These are phyloP conservation scores for Plenodomus lindquistii DNA, from an alignment of 2,329 filamentous ascomycete species.

Conservation along the genomic window DNA sequence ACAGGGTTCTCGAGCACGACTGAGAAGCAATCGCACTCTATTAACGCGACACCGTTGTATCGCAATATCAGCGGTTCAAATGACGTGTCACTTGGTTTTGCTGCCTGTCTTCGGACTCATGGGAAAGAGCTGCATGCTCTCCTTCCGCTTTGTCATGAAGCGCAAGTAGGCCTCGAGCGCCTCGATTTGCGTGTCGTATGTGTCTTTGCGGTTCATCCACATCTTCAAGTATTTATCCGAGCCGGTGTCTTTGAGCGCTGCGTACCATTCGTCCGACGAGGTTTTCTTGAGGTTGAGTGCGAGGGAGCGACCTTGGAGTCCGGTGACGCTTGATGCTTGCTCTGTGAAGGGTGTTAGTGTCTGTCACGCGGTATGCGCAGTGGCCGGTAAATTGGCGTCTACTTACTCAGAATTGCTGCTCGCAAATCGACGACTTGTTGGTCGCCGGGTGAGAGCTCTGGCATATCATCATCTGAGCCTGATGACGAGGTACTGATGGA, in stretches of 20 bases:
- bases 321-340: conserved; percentile 15
- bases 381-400: neutral
- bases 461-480: conserved; percentile 2
- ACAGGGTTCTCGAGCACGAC: neutral
- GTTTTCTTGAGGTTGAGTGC: conserved; percentile 26
- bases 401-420: neutral
- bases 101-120: conserved; percentile 7
- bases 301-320: conserved; percentile 26
- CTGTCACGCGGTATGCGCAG: conserved; percentile 11
- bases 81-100: neutral
- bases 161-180: conserved; percentile 30
- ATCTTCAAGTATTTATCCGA: conserved; percentile 35
- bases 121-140: conserved; percentile 26
- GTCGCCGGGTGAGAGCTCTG: neutral
- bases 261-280: conserved; percentile 28
- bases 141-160: conserved; percentile 29
- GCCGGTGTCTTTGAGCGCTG: conserved; percentile 27
- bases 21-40: neutral
- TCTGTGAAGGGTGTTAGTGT: conserved; percentile 1
- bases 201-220: conserved; percentile 36
- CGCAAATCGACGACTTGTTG: neutral
- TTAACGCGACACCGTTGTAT: neutral
- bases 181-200: conserved; percentile 22
- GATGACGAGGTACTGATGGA: conserved; percentile 5
- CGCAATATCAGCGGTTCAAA: neutral